phyloP scores from a whole-genome alignment of 495 filamentous ascomycete species.

The Penicillium egyptiacum region DNA sequence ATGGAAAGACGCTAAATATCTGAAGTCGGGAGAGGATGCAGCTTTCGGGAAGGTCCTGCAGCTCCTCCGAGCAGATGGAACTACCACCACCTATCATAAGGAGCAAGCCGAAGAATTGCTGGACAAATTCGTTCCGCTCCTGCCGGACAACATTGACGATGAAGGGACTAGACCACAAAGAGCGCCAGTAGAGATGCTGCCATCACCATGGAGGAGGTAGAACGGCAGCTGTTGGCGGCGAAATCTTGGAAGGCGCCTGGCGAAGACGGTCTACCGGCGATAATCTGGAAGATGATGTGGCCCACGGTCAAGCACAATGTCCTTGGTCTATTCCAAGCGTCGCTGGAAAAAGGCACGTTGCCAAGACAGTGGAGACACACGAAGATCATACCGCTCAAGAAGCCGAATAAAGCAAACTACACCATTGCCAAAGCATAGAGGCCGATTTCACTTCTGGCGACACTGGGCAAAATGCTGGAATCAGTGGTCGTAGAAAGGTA shows the following conservation, averaged over 20 bases:
- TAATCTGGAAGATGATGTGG: slow-evolving; percentile 30
- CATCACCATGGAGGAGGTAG: slow-evolving; percentile 24
- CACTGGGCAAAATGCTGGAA: too few relatives aligned
- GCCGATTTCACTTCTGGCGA: too few relatives aligned
- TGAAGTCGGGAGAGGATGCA: slow-evolving; percentile 22
- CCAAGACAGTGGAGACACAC: too few relatives aligned
- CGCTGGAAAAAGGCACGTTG: slow-evolving; percentile 16
- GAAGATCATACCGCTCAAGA: too few relatives aligned
- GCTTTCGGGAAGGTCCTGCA: slow-evolving; percentile 19
- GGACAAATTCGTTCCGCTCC: not conserved
- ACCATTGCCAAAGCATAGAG: too few relatives aligned
- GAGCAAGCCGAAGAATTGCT: not conserved
- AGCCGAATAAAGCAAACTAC: too few relatives aligned
- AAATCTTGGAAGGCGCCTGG: slow-evolving; percentile 17
- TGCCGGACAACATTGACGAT: slow-evolving; percentile 14
- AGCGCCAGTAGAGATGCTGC: slow-evolving; percentile 20
- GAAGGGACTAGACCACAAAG: slow-evolving; percentile 23
- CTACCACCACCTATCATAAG: too few relatives aligned
- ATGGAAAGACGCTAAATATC: slow-evolving; percentile 27
- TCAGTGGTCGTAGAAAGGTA: too few relatives aligned
- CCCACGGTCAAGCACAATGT: slow-evolving; percentile 30
- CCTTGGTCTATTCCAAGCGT: slow-evolving; percentile 19
- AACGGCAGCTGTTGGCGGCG: slow-evolving; percentile 15
- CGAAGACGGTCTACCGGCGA: slow-evolving; percentile 20
- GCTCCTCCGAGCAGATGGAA: too few relatives aligned